Conservation (phyloP, 2,329 filamentous ascomycete genomes). For the Pezicula neosporulosa region DNA sequence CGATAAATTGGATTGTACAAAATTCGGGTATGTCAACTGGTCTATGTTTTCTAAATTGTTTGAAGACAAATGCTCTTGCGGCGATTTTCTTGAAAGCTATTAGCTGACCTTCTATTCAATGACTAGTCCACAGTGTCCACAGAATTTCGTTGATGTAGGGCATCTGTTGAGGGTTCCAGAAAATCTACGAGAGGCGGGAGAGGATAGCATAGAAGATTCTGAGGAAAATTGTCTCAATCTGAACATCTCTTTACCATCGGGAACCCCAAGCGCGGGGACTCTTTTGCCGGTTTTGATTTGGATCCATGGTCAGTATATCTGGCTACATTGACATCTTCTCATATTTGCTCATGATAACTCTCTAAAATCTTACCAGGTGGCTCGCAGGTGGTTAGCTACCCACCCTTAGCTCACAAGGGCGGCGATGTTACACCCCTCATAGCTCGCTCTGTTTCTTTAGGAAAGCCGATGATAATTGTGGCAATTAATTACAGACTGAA, state of each 20-base stretch:
- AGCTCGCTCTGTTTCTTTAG: conserved; percentile 28
- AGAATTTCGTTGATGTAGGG: conserved; percentile 1
- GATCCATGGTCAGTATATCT: conserved; percentile 3
- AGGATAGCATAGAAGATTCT: not conserved
- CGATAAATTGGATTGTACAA: too few relatives aligned
- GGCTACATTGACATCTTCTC: not conserved
- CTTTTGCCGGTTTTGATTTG: conserved; percentile 5
- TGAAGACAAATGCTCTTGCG: too few relatives aligned
- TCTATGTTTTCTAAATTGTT: too few relatives aligned
- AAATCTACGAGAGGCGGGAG: not conserved
- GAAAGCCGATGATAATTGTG: conserved; percentile 37
- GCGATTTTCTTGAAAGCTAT: too few relatives aligned
- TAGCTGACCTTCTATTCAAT: not conserved
- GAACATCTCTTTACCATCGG: conserved; percentile 2
- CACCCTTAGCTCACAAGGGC: not conserved
- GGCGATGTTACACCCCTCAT: conserved; percentile 13
- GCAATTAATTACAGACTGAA: conserved; percentile 40
- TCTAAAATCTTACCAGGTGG: not conserved
- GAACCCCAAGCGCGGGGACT: not conserved
- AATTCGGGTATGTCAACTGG: too few relatives aligned
- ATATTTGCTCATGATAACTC: not conserved
- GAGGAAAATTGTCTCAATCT: conserved; percentile 5
- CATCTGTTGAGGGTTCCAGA: conserved; percentile 5
- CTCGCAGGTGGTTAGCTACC: conserved; percentile 5
- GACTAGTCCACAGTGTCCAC: conserved; percentile 7